phyloP scores from a whole-genome alignment of 164 flowering plant genomes.

The Amborella trichopoda region DNA sequence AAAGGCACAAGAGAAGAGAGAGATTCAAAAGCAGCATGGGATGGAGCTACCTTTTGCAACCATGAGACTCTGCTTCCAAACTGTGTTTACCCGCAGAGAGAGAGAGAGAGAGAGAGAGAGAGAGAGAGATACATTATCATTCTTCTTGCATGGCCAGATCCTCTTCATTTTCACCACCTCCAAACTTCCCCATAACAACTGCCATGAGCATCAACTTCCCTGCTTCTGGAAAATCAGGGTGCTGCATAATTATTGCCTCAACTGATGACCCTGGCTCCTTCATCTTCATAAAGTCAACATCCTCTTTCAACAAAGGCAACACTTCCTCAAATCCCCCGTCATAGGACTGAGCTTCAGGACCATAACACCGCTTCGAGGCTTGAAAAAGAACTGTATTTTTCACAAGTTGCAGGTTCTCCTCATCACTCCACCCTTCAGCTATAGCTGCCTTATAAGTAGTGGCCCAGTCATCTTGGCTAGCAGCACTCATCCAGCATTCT shows the following conservation, averaged over 20 bases:
- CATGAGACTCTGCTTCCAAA: neutral
- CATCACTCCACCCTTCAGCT: slow-evolving; percentile 82
- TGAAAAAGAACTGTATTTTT: slow-evolving; percentile 54
- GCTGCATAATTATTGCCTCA: slow-evolving; percentile 74
- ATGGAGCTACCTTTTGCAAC: neutral
- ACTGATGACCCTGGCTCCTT: slow-evolving; percentile 38
- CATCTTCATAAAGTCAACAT: slow-evolving; percentile 10
- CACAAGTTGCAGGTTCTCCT: slow-evolving; percentile 31
- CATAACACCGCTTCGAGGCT: slow-evolving; percentile 74
- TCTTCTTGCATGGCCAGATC: slow-evolving; percentile 28
- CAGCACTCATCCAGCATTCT: slow-evolving; percentile 86
- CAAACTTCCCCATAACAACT: slow-evolving; percentile 45
- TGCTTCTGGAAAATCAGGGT: slow-evolving; percentile 73
- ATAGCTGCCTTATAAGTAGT: slow-evolving; percentile 34
- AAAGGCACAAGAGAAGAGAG: neutral
- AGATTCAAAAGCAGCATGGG: neutral
- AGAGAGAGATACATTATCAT: neutral
- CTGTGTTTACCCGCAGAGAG: neutral
- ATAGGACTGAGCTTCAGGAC: slow-evolving; percentile 40
- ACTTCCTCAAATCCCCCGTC: slow-evolving; percentile 74
- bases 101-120: neutral
- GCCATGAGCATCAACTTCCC: slow-evolving; percentile 87
- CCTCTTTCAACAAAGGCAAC: slow-evolving; percentile 49
- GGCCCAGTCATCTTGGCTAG: slow-evolving; percentile 72
- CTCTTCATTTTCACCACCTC: slow-evolving; percentile 17